These are phyloP conservation scores for Geosmithia putterillii DNA, from an alignment of 2,329 filamentous ascomycete genomes.

Conservation along the genomic window DNA sequence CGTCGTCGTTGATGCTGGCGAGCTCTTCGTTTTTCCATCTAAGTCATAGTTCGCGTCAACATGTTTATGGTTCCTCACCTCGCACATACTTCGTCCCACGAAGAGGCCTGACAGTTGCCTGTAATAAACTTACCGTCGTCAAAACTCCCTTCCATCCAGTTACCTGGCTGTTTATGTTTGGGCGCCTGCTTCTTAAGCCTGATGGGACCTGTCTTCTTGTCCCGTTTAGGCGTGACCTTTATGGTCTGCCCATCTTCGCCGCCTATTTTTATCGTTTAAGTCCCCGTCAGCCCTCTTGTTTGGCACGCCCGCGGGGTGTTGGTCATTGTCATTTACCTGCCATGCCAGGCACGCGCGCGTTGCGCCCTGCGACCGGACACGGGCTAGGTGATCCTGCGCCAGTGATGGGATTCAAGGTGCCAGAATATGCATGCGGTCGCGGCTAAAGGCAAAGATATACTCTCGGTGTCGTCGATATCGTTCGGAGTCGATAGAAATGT, in stretches of 20 bases:
- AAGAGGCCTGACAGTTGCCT: too few species aligned
- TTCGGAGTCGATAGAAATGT: neutral
- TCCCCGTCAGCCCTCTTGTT: neutral
- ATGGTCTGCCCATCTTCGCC: constrained; percentile 45
- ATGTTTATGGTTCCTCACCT: neutral
- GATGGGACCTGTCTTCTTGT: constrained; percentile 35
- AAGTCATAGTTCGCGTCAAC: neutral
- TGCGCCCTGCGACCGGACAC: neutral
- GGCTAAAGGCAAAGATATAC: neutral
- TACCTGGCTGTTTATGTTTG: constrained; percentile 54
- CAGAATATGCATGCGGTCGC: neutral
- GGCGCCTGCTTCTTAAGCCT: constrained; percentile 52
- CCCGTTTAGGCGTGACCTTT: constrained; percentile 49
- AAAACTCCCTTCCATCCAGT: constrained; percentile 58
- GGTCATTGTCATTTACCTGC: constrained; percentile 1
- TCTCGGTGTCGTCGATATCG: neutral
- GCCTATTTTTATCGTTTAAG: neutral
- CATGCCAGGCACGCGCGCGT: neutral
- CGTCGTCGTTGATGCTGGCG: constrained; percentile 23
- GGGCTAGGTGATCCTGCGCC: neutral
- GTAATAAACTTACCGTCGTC: constrained; percentile 39
- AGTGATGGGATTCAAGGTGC: too few species aligned
- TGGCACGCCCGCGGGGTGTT: neutral
- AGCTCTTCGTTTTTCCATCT: constrained; percentile 39
- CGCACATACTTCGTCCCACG: neutral